Base-by-base conservation (phyloP, 176 grass and related monocot species). In the Paspalum vaginatum region DNA sequence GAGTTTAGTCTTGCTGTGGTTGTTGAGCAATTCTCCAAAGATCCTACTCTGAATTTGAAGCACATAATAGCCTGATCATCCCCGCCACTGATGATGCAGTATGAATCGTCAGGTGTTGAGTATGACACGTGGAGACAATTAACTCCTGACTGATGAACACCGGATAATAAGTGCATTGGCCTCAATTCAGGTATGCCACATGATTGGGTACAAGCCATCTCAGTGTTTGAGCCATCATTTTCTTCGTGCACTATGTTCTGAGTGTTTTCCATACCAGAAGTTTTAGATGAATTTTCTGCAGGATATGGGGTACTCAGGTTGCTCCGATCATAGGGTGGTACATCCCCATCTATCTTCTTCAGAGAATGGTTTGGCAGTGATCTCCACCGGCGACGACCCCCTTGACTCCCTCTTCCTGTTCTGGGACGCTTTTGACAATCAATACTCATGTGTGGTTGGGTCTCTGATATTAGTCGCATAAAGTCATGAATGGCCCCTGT, bases 321-420 rank as follows among this genome's bases (percentile, higher is more conserved):
- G 45, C 24, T 84, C 25, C 68, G 57, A 12, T 86, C 79, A 49
- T 44, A 61, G 14, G 17, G 25, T 0, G 44, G 42, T 25, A 11
- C 7, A 57, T 84, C 83, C 77, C 21, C 25, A 9, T 45, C 55
- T 40, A 17, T 70, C 76, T 61, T 88, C 73, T 87, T 78, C 26
- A 80, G 72, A 87, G 78, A 84, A 69, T 51, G 52, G 61, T 67
- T 79, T 72, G 79, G 20, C 77, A 93, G 80, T 48, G 92, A 84
- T 86, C 79, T 93, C 92, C 96, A 99, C 45, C 87, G 74, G 5
- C 72, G 84, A 47, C 92, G 72, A 14, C 96, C 96, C 11, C 96
- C 92, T 26, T 94, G 92, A 61, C 96, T 99, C 41, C 96, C 96
- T 91, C 92, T 90, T 69, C 96, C 96, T 18, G 92, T 98, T 74